Percentiles rank a stretch among this genome's conserved stretches.
These are phyloP conservation scores for Solanum hybrid DNA, from an alignment of 305 asterid genomes.

Conservation along the genomic window DNA sequence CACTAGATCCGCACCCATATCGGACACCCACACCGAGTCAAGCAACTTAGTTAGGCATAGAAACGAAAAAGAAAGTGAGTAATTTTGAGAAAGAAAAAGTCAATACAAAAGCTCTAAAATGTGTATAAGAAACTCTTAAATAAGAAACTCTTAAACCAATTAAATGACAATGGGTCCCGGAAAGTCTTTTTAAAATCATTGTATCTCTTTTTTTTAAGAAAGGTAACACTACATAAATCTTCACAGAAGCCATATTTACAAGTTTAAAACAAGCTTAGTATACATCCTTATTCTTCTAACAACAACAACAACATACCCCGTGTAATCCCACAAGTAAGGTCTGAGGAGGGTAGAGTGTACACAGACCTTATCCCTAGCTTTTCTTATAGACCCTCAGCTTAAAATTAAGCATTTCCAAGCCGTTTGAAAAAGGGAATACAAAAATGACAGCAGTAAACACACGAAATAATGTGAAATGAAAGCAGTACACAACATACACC, in stretches of 20 bases:
- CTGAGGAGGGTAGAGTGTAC: background rate
- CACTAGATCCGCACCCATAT: background rate
- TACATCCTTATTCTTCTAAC: background rate
- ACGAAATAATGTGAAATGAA: background rate
- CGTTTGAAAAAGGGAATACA: background rate
- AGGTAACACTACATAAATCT: background rate
- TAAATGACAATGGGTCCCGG: background rate
- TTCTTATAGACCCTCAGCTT: background rate
- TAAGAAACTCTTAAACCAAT: background rate
- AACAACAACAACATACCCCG: background rate
- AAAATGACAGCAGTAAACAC: background rate
- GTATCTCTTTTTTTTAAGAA: background rate
- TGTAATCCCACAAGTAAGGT: background rate
- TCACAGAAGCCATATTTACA: background rate
- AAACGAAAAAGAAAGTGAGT: background rate
- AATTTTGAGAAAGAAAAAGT: background rate
- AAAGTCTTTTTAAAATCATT: background rate
- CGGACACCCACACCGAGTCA: background rate
- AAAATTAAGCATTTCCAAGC: background rate
- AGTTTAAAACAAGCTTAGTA: background rate
- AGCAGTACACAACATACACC: background rate
- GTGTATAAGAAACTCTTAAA: background rate
- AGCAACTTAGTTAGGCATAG: background rate
- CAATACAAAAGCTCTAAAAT: slow-evolving; percentile 1
- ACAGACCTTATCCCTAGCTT: background rate